Evolutionary conservation across 176 grass and related monocot genomes (phyloP).

Genomic region (Leersia perrieri): DNA sequence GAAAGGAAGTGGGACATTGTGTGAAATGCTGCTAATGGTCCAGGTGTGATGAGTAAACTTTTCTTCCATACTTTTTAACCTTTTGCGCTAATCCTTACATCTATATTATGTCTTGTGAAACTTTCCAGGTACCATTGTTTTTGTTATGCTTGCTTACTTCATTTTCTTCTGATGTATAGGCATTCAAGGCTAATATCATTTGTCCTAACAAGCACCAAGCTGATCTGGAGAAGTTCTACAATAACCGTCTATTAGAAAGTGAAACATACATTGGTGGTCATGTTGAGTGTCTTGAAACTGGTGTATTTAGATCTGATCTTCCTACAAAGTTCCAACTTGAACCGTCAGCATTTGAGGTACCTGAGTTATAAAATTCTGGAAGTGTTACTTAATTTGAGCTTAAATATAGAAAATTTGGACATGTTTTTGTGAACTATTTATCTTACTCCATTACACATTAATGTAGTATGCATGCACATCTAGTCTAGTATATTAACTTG

Average conservation of each 20-base stretch:
- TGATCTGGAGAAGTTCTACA: constrained; percentile 88
- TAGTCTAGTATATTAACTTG: constrained; percentile 26
- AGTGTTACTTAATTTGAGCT: constrained; percentile 7
- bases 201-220: constrained; percentile 98
- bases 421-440: constrained; percentile 5
- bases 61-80: constrained; percentile 10
- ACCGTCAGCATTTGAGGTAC: constrained; percentile 79
- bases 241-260: constrained; percentile 88
- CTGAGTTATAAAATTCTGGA: constrained; percentile 24
- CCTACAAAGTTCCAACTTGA: constrained; percentile 92
- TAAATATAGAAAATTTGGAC: neutral
- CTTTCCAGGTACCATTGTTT: neutral
- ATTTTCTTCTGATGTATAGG: constrained; percentile 60
- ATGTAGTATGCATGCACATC: neutral
- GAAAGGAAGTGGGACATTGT: constrained; percentile 97
- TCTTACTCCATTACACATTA: constrained; percentile 17
- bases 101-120: neutral
- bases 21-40: constrained; percentile 99
- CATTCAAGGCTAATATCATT: constrained; percentile 84
- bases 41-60: constrained; percentile 59
- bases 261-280: constrained; percentile 99
- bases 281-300: constrained; percentile 99
- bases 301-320: constrained; percentile 98
- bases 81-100: neutral
- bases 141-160: constrained; percentile 34